phyloP scores from a whole-genome alignment of 2,329 filamentous ascomycete genomes.

The Pseudogymnoascus sp. region DNA sequence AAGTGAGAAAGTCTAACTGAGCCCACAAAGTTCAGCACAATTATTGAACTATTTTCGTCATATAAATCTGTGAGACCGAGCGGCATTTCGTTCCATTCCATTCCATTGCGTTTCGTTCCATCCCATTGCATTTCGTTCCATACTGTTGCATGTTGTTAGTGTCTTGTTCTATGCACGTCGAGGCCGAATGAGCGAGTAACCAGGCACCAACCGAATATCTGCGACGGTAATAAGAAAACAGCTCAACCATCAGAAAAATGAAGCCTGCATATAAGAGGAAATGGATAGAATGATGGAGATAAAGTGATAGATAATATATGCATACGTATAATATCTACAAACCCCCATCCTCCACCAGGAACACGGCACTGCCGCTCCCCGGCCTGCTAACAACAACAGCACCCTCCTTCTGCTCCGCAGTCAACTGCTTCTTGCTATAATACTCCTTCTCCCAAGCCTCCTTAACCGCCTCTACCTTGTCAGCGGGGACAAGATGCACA shows the following conservation, averaged over 20 bases:
- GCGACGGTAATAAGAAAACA: not conserved
- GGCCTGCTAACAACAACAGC: constrained; percentile 89
- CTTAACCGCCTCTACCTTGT: constrained; percentile 73
- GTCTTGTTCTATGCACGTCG: not conserved
- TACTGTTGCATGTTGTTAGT: not conserved
- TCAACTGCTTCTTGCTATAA: constrained; percentile 59
- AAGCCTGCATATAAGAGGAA: no score
- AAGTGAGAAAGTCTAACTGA: not conserved
- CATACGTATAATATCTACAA: constrained; percentile 2
- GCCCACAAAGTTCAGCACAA: not conserved
- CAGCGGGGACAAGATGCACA: constrained; percentile 82
- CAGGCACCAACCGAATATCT: not conserved
- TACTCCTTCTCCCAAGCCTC: constrained; percentile 75
- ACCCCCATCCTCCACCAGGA: constrained; percentile 29
- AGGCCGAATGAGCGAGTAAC: not conserved
- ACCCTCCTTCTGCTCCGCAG: constrained; percentile 64
- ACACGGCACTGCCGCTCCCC: constrained; percentile 62
- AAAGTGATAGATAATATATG: not conserved
- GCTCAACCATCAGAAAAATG: not conserved
- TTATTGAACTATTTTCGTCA: not conserved
- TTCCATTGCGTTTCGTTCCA: not conserved
- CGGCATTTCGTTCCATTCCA: not conserved
- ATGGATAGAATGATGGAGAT: not conserved
- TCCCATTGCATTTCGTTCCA: not conserved
- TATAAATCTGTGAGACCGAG: not conserved